Conservation (phyloP, 2,329 filamentous ascomycete species). For the Byssochlamys sp. region DNA sequence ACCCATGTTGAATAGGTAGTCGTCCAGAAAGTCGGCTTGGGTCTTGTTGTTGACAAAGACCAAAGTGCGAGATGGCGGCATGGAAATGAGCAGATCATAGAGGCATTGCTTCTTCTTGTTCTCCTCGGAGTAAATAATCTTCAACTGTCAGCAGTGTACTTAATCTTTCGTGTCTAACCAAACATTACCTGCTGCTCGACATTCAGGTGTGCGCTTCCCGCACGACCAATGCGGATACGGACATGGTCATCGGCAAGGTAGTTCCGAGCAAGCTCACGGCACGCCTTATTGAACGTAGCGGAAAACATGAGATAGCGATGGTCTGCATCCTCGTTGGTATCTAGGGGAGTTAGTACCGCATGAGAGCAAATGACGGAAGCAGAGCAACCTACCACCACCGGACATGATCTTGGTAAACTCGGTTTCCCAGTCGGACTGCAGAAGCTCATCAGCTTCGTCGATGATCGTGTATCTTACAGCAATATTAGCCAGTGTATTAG, state of each 20-base stretch:
- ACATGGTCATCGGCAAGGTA: constrained; percentile 66
- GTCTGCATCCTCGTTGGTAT: constrained; percentile 67
- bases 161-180: not conserved
- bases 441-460: constrained; percentile 91
- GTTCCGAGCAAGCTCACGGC: constrained; percentile 65
- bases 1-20: constrained; percentile 69
- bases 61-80: constrained; percentile 66
- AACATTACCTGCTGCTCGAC: constrained; percentile 58
- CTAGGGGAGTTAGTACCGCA: constrained; percentile 19
- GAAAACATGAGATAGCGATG: constrained; percentile 76
- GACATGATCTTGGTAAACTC: constrained; percentile 67
- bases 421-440: constrained; percentile 66
- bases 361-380: not conserved
- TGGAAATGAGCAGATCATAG: constrained; percentile 60
- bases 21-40: constrained; percentile 73
- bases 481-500: not conserved
- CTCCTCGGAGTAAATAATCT: constrained; percentile 58
- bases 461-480: constrained; percentile 56
- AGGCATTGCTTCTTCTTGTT: constrained; percentile 60
- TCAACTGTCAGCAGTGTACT: not conserved
- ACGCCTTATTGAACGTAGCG: constrained; percentile 77
- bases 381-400: constrained; percentile 60
- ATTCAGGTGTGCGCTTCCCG: constrained; percentile 71
- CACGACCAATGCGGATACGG: constrained; percentile 75
- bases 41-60: constrained; percentile 81